Evolutionary conservation across 192 early-diverging fungal species (phyloP).

Genomic region (Linnemannia elongata): DNA sequence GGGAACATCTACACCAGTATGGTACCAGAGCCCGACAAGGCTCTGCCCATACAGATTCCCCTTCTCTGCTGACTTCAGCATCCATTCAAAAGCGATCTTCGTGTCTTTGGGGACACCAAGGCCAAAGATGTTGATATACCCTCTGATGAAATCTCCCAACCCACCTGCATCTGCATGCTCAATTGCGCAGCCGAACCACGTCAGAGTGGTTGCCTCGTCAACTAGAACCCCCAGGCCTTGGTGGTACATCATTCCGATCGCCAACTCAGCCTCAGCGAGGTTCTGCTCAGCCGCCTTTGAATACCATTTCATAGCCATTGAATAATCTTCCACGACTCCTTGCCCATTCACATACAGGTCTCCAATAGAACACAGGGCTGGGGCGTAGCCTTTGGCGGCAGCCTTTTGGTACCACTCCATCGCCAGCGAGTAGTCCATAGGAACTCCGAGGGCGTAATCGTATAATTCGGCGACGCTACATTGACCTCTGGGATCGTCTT

Average conservation of each 20-base stretch:
- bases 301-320: not conserved
- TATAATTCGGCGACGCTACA: too few species aligned
- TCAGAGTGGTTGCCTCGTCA: not conserved
- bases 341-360: not conserved
- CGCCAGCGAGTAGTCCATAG: not conserved
- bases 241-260: not conserved
- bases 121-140: not conserved
- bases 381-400: not conserved
- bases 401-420: not conserved
- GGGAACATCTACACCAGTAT: not conserved
- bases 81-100: not conserved
- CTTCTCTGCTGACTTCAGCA: not conserved
- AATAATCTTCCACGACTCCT: not conserved
- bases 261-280: not conserved
- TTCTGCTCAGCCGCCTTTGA: not conserved
- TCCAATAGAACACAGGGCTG: not conserved
- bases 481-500: too few species aligned
- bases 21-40: not conserved
- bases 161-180: not conserved
- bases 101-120: not conserved
- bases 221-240: not conserved
- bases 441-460: too few species aligned
- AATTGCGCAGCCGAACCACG: not conserved
- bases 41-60: not conserved
- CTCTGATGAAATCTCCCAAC: not conserved